phyloP scores from a whole-genome alignment of 2,329 filamentous ascomycete species.

The Cercospora zeae-maydis region DNA sequence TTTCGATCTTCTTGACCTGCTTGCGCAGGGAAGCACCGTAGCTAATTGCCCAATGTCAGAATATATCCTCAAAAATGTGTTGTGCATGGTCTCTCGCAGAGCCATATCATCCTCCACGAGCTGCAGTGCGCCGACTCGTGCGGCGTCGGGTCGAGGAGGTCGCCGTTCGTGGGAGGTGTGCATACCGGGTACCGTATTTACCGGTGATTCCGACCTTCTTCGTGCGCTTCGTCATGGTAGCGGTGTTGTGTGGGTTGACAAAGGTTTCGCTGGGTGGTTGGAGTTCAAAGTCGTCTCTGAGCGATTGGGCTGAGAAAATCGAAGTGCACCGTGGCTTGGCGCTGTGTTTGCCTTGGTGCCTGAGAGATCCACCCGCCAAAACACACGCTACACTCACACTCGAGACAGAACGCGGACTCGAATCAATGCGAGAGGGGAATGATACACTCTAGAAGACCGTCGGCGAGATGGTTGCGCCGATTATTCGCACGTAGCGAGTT shows the following conservation, averaged over 20 bases:
- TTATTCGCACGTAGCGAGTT: neutral
- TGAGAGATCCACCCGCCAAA: neutral
- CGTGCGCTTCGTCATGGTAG: constrained; percentile 90
- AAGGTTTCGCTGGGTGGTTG: constrained; percentile 13
- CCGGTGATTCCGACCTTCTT: constrained; percentile 99
- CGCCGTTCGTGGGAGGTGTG: constrained; percentile 13
- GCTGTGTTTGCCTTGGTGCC: neutral
- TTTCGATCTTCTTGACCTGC: constrained; percentile 99
- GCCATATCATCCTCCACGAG: neutral
- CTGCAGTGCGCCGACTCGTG: constrained; percentile 7
- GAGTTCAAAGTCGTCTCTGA: constrained; percentile 13
- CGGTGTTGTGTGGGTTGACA: constrained; percentile 27
- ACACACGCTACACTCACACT: neutral
- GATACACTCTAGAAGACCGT: neutral
- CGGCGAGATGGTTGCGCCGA: neutral
- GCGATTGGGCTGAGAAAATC: neutral
- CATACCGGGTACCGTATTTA: constrained; percentile 96
- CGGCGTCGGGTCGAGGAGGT: constrained; percentile 4
- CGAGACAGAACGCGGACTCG: neutral
- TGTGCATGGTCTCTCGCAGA: neutral
- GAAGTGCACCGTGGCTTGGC: constrained; percentile 5
- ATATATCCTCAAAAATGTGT: neutral
- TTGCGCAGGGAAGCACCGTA: constrained; percentile 99
- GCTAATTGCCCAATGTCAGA: constrained; percentile 48
- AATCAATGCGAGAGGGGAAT: neutral